Evolutionary conservation across 306 rosid species (phyloP).

Genomic region (Malus asiatica): DNA sequence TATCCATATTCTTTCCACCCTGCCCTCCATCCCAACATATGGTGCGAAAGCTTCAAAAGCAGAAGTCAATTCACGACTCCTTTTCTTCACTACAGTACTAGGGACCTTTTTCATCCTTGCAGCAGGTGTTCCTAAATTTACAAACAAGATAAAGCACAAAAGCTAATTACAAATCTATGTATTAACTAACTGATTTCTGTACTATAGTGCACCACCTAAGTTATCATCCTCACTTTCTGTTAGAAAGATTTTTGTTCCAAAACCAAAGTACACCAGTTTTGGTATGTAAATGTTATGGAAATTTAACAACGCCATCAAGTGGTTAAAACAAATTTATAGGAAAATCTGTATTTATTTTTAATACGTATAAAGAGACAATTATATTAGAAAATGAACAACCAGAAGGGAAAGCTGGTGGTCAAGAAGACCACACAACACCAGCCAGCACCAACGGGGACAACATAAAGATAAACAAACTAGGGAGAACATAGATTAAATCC

Average conservation of each 20-base stretch:
- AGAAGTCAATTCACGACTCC: slow-evolving; percentile 90
- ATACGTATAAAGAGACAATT: not conserved
- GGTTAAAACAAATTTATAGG: not conserved
- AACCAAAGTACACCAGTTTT: not conserved
- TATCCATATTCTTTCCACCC: slow-evolving; percentile 91
- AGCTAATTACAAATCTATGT: not conserved
- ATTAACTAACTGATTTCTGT: not conserved
- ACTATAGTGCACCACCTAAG: not conserved
- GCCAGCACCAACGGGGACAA: too few species aligned
- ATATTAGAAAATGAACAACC: not conserved
- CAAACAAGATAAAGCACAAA: not conserved
- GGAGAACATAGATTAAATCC: too few species aligned
- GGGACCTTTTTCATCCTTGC: slow-evolving; percentile 97
- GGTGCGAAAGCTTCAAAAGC: slow-evolving; percentile 88
- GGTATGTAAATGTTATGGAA: not conserved
- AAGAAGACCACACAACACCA: not conserved
- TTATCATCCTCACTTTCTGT: not conserved
- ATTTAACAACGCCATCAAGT: not conserved
- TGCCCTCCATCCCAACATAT: slow-evolving; percentile 83
- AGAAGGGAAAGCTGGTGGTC: not conserved
- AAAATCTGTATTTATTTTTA: too few species aligned
- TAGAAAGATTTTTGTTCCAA: not conserved
- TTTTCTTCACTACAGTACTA: slow-evolving; percentile 75
- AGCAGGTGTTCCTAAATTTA: slow-evolving; percentile 83
- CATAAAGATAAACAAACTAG: too few species aligned